Evolutionary conservation across 2,329 filamentous ascomycete genomes (phyloP), one percentile per base, ranked within the genome.

Genomic region (Stromatinia cepivora): DNA sequence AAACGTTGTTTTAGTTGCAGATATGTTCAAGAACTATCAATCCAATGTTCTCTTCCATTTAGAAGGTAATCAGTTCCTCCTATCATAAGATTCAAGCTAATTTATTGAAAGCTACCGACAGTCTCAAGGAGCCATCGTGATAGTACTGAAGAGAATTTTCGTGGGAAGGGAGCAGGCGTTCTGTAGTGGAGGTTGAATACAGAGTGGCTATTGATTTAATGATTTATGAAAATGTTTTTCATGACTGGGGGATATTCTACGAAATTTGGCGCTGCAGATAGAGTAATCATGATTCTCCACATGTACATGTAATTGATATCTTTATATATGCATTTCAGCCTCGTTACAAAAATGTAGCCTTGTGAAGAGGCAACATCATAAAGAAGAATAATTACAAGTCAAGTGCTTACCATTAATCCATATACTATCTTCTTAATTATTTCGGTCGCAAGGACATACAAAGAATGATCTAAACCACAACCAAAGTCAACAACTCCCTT

Each of bases 21-120:
- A 98, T 79, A 99, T 99, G 95, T 99, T 98, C 85, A 97, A 98
- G 83, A 99, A 98, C 81, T 99, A 99, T 79, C 94, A 97, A 80
- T 97, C 93, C 15, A 99, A 98, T 76, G 94, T 98, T 20, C 83
- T 98, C 8, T 98, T 99, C 79, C 95, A 99, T 77, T 85, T 99
- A 8, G 95, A 98, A 88, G 95, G 95, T 96, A 84, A 25, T 25
- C 5, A 11, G 20, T 4, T 31, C 22, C 5, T 28, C 17, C 52
- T 46, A 22, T 67, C 67, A 45, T 54, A 68, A 69, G 59, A 73
- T 58, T 46, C 36, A 34, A 71, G 48, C 72, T 79, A 71, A 76
- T 50, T 1, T 28, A 52, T 34, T 65, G 70, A 39, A 73, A 96
- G 92, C 92, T 52, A 96, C 93, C 76, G 92, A 94, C 73, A 93